Conservation (phyloP, 2,329 filamentous ascomycete genomes). For the Blastomyces emzantsi region DNA sequence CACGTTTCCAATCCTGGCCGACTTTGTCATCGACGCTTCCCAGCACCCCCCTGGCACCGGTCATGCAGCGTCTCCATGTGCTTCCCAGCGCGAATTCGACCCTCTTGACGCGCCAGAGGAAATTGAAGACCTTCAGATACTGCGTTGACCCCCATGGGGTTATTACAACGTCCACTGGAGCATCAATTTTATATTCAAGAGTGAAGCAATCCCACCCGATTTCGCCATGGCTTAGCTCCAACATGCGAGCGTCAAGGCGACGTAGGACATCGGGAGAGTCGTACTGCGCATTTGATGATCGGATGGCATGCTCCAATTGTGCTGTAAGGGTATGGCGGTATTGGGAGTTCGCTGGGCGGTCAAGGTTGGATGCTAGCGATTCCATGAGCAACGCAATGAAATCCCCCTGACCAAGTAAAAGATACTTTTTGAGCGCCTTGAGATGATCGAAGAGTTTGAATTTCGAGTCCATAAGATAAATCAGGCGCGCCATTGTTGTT, state of each 20-base stretch:
- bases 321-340: conserved; percentile 95
- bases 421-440: conserved; percentile 84
- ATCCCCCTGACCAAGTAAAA: conserved; percentile 89
- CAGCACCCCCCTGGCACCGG: conserved; percentile 83
- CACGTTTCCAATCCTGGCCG: conserved; percentile 77
- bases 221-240: conserved; percentile 90
- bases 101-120: conserved; percentile 94
- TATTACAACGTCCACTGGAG: conserved; percentile 92
- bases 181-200: conserved; percentile 95
- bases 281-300: conserved; percentile 93
- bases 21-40: conserved; percentile 65
- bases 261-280: conserved; percentile 86
- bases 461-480: conserved; percentile 87
- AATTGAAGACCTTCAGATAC: conserved; percentile 98
- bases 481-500: conserved; percentile 91
- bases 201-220: conserved; percentile 99
- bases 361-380: conserved; percentile 82
- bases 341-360: conserved; percentile 90
- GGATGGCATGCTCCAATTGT: conserved; percentile 95
- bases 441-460: conserved; percentile 93
- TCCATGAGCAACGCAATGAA: conserved; percentile 98
- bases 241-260: conserved; percentile 92
- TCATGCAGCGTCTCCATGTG: conserved; percentile 94
- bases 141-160: conserved; percentile 93
- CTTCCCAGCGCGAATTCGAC: conserved; percentile 89